Evolutionary conservation across 495 filamentous ascomycete species (phyloP), one percentile per base, ranked within the genome.

Genomic region (Penicillium tannophilum): DNA sequence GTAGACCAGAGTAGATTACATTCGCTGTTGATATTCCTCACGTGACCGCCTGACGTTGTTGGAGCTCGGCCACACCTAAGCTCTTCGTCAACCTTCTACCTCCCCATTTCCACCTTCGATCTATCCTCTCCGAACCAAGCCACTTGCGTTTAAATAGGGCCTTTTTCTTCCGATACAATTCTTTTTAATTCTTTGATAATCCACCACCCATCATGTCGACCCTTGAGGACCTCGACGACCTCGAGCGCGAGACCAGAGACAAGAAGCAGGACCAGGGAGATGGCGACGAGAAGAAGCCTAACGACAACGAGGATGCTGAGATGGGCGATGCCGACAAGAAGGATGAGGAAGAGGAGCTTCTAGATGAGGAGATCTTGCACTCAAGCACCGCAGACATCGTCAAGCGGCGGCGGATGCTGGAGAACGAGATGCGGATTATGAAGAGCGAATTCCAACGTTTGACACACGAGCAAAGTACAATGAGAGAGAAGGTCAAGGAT

Each of bases 401-500:
- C 61, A 95, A 90, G 66, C 84, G 83, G 68, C 85, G 85, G 79
- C 86, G 92, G 66, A 82, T 98, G 68, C 82, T 98, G 64, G 94
- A 98, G 71, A 98, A 98, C 74, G 94, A 98, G 73, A 86, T 93
- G 67, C 86, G 94, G 56, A 97, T 98, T 74, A 98, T 98, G 94
- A 93, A 88, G 83, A 96, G 91, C 84, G 94, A 98, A 76, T 91
- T 84, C 69, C 91, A 96, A 74, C 88, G 94, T 65, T 82, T 98
- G 80, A 88, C 88, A 64, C 94, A 98, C 67, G 94, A 98, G 77
- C 96, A 96, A 79, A 84, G 86, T 53, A 84, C 88, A 58, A 98
- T 98, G 94, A 83, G 86, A 56, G 95, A 98, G 71, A 97, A 96
- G 82, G 97, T 98, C 71, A 98, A 97, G 83, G 94, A 98, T 70